Evolutionary conservation across 1,284 basidiomycete species (phyloP), one percentile per base, ranked within the genome.

Genomic region (Irpex lacteus): DNA sequence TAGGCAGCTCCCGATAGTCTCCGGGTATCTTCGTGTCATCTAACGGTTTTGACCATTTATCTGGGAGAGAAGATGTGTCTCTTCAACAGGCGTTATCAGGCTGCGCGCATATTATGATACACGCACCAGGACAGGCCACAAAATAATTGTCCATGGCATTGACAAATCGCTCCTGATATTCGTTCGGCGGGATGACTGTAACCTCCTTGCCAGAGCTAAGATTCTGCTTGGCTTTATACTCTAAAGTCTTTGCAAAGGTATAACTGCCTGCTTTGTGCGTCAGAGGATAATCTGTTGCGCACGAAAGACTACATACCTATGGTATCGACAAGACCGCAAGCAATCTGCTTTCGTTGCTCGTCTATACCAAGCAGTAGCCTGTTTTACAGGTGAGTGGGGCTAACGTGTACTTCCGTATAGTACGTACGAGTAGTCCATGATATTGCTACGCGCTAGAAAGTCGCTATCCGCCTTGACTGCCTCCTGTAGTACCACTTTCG

Each of bases 341-440:
- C 83, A 61, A 93, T 86, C 70, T 89, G 82, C 67, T 86, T 87
- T 63, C 77, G 78, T 65, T 82, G 81, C 60, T 86, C 81, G 69
- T 92, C 87, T 8, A 94, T 78, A 5, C 89, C 88, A 1, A 91
- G 78, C 11, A 91, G 77, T 36, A 91, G 78, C 13, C 88, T 90
- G 62, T 54, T 63, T 18, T 57, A 36, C 44, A 49, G 4, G 59
- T 52, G 19, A 26, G 44, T 4, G 36, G n/a, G 18, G 57, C 6
- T 47, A 18, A 52, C 49, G 11, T 34, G 40, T n/a, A 19, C 19
- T 26, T 26, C 26, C 50, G 60, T n/a, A 70, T 49, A 80, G 70
- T 1, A 77, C 79, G 18, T 73, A 90, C 83, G 90, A 92, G 69
- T 93, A 94, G 70, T 94, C 91, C 90, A 93, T 92, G 70, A 93